These are phyloP conservation scores for Stephania yunnanensis DNA, from an alignment of 164 flowering plant species.

Conservation along the genomic window DNA sequence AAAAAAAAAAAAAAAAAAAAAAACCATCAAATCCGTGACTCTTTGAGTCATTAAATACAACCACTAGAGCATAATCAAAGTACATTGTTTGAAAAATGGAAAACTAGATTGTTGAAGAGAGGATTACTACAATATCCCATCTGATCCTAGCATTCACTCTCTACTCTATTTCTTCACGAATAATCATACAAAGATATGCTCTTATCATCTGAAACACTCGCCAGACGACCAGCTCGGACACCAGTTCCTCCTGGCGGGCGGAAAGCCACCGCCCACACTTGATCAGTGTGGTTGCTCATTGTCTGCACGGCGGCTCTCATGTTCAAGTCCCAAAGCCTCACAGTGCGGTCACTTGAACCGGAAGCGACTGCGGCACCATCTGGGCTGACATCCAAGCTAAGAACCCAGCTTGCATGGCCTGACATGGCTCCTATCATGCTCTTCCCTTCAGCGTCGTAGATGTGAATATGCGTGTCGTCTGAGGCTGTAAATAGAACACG, in stretches of 20 bases:
- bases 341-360: slow-evolving; percentile 89
- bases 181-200: slow-evolving; percentile 81
- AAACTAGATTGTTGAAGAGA: neutral
- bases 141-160: neutral
- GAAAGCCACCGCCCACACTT: slow-evolving; percentile 95
- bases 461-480: slow-evolving; percentile 80
- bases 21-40: too few relatives aligned
- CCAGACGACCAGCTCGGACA: slow-evolving; percentile 70
- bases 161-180: slow-evolving; percentile 24
- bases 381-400: slow-evolving; percentile 87
- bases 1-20: too few relatives aligned
- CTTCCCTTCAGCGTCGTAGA: slow-evolving; percentile 89
- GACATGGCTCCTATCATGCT: slow-evolving; percentile 71
- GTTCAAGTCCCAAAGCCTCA: slow-evolving; percentile 83
- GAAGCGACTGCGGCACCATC: slow-evolving; percentile 91
- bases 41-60: neutral
- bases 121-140: neutral
- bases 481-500: slow-evolving; percentile 79
- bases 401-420: slow-evolving; percentile 92
- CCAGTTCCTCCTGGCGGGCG: slow-evolving; percentile 65
- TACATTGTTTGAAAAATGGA: neutral
- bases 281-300: slow-evolving; percentile 79
- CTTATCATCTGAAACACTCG: slow-evolving; percentile 94
- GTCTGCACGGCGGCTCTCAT: slow-evolving; percentile 93
- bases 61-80: neutral